Base-by-base conservation (phyloP, 345 rosid genomes). In the Populus ilicifolia region DNA sequence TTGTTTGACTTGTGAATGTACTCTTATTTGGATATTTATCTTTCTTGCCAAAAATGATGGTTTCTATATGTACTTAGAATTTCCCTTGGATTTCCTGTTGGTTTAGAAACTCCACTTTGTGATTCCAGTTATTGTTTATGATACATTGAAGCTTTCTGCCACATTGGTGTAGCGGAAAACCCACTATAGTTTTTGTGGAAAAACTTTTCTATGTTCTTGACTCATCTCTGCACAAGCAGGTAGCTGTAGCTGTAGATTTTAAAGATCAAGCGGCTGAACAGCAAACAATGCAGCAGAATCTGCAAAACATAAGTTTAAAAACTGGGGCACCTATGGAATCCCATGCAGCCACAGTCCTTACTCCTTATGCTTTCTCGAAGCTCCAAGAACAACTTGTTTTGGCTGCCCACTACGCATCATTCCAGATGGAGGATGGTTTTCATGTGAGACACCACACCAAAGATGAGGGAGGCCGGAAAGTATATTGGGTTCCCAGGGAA, bases 311-410 rank as follows among this genome's bases (percentile, higher is more conserved):
- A 73, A 85, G 87, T 86, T 84, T 93, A 62, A 93, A 95, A 80
- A 93, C 98, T 0, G 98, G 98, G 0, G 97, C 97, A 6, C 98
- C 99, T 6, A 95, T 95, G 99, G 97, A 95, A 84, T 89, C 97
- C 27, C 94, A 95, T 77, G 97, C 98, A 8, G 97, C 96, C 43
- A 74, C 92, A 3, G 83, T 95, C 75, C 93, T 95, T 78, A 93
- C 99, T 43, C 98, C 98, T 17, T 91, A 88, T n/a, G 97, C 98
- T 66, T 93, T 95, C 87, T 91, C 96, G 36, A 93, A 89, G 87
- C 98, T 95, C 87, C 99, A 95, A 86, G 97, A 95, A 72, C 95
- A 95, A 80, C 92, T 95, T 75, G 98, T 95, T 67, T 89, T 89
- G 79, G 99, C 98, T 6, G 97, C 98, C 23, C 98, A 95, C 77